Percentiles rank a stretch among this genome's conserved stretches.
These are phyloP conservation scores for Pecoramyces ruminantium DNA, from an alignment of 192 early-diverging fungal species.

Conservation along the genomic window DNA sequence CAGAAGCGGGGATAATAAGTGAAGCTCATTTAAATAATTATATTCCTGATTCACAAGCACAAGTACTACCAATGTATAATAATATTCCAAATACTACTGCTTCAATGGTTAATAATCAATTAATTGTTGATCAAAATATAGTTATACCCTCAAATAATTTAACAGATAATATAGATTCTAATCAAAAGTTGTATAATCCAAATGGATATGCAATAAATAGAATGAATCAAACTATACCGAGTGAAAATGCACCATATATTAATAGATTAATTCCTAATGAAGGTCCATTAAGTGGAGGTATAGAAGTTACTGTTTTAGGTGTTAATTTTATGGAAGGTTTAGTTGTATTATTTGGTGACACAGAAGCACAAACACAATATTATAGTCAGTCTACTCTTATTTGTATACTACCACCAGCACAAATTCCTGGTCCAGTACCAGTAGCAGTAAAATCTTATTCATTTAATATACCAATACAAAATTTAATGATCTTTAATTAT, in stretches of 20 bases:
- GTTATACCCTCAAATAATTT: neutral
- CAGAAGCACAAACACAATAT: slow-evolving; percentile 54
- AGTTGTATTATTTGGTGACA: slow-evolving; percentile 61
- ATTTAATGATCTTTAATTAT: slow-evolving; percentile 18
- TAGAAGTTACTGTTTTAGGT: slow-evolving; percentile 68
- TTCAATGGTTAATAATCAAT: neutral
- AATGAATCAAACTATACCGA: neutral
- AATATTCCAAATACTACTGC: neutral
- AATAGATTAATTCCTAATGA: slow-evolving; percentile 60
- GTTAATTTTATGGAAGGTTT: slow-evolving; percentile 28
- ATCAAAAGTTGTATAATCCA: neutral
- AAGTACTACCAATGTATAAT: neutral
- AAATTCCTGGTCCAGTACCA: slow-evolving; percentile 50
- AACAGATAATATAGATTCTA: neutral
- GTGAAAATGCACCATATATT: slow-evolving; percentile 16
- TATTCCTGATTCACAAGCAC: neutral
- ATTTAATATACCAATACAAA: neutral
- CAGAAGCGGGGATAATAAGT: neutral
- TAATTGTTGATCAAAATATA: neutral
- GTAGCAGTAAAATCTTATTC: slow-evolving; percentile 20
- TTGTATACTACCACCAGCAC: slow-evolving; percentile 64
- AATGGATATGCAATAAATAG: neutral
- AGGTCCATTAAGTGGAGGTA: slow-evolving; percentile 75
- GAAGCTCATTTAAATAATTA: neutral
- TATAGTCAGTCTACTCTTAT: slow-evolving; percentile 65